Evolutionary conservation across 2,329 filamentous ascomycete genomes (phyloP), one percentile per base, ranked within the genome.

Genomic region (Calonectria honghensis): DNA sequence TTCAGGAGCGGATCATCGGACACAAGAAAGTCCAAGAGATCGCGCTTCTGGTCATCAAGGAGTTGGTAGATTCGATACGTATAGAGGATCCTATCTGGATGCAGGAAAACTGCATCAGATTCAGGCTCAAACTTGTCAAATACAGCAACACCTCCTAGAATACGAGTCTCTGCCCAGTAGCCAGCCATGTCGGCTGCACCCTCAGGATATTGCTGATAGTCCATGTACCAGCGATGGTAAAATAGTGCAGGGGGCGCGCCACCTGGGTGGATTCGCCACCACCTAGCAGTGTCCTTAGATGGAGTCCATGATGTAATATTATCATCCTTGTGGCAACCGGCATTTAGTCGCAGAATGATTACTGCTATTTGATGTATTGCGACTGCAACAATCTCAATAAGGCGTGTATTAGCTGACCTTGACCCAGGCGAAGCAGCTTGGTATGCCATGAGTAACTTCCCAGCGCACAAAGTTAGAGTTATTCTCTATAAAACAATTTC

Each of bases 101-200:
- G 52, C 6, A 57, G 52, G 20, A 57, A 57, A 35, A 57, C 52
- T 13, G 16, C 52, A 57, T 57, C 52, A n/a, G 31, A 57, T 20
- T 35, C 52, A 20, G 52, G 18, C 3, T 57, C 20, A 11, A 57
- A 57, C 18, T 31, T 57, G 52, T 57, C 52, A 57, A 57, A 57
- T 31, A 57, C 13, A 35, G 4, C 18, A n/a, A 57, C 52, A 6
- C 52, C 52, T 3, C 52, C 52, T 4, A 57, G 31, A 20, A 57
- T 57, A 13, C 52, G 52, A n/a, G 29, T 57, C 18, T 57, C 52
- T n/a, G 31, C 52, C 52, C 52, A 57, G 29, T 57, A 57, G 20
- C 52, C 52, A 10, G 9, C 52, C 52, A 57, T 57, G 20, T 57
- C 52, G 29, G 31, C 52, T 13, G 18, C 31, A 57, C 52, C 52